Percentiles rank a stretch among this genome's conserved stretches.
Evolutionary conservation across 306 rosid genomes (phyloP).

Genomic region (Alnus glutinosa): DNA sequence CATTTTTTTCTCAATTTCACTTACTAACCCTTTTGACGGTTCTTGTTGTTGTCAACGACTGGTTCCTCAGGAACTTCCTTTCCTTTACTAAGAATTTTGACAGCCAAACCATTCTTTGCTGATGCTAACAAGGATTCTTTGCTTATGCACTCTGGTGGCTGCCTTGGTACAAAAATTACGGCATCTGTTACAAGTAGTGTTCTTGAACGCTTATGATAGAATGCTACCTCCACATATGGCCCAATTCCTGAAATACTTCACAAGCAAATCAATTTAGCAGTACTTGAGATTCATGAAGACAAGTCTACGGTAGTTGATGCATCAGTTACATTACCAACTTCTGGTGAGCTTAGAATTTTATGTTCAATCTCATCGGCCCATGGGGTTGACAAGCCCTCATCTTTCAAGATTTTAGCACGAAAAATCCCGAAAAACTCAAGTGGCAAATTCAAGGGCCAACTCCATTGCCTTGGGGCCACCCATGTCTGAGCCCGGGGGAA

Average conservation of each 20-base stretch:
- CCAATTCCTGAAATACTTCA: slow-evolving; percentile 71
- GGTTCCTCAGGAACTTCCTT: slow-evolving; percentile 80
- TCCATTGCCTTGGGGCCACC: slow-evolving; percentile 99
- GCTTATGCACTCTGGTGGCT: slow-evolving; percentile 86
- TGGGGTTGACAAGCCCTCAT: slow-evolving; percentile 65
- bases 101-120: slow-evolving; percentile 92
- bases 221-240: slow-evolving; percentile 95
- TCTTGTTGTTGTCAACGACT: slow-evolving; percentile 68
- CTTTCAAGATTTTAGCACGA: slow-evolving; percentile 73
- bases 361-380: slow-evolving; percentile 90
- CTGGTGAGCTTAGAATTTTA: slow-evolving; percentile 90
- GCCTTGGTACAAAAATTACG: slow-evolving; percentile 86
- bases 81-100: slow-evolving; percentile 85
- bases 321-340: slow-evolving; percentile 72
- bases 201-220: slow-evolving; percentile 83
- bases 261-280: slow-evolving; percentile 38
- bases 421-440: slow-evolving; percentile 86
- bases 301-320: neutral
- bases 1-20: neutral
- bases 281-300: slow-evolving; percentile 7
- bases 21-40: slow-evolving; percentile 72
- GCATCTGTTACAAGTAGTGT: slow-evolving; percentile 91
- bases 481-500: slow-evolving; percentile 85
- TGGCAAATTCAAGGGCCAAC: slow-evolving; percentile 97
- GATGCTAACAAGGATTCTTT: slow-evolving; percentile 89